Evolutionary conservation across 2,329 filamentous ascomycete genomes (phyloP), one percentile per base, ranked within the genome.

Genomic region (Pseudopithomyces chartarum): DNA sequence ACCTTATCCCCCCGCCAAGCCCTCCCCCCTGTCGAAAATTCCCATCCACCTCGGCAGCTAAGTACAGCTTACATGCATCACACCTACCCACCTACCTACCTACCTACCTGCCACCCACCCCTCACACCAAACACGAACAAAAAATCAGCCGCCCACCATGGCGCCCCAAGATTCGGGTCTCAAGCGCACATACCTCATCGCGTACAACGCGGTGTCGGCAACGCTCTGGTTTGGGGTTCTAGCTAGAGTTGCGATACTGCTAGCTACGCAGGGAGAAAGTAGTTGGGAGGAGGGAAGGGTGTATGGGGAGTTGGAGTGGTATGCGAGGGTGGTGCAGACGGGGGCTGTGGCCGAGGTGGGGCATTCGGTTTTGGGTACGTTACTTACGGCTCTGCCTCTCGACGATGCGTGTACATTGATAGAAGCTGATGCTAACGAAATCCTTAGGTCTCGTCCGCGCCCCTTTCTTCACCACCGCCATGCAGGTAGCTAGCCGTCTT

Each of bases 401-500:
- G 32, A 33, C 7, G 13, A 13, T 33, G 13, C 7, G 7, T 13
- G 32, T 33, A 33, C 13, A 13, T 33, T n/a, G n/a, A n/a, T n/a
- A n/a, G n/a, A n/a, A 33, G 7, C 7, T 7, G 7, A 38, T 33
- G 44, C 26, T 32, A 36, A 47, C 12, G 26, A 2, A 26, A 23
- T 15, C 13, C 17, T 7, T 46, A 93, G 91, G 91, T 56, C 75
- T 98, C 69, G 94, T 99, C 51, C 87, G 94, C 69, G 89, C 94
- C 1, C 92, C 94, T 1, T 76, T 97, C 67, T 66, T 89, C 66
- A 98, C 95, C 5, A 98, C 95, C 6, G 77, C 85, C 36, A 92
- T 97, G 87, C 95, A 99, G 78, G 93, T 98, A 60, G 85, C 90
- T 20, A 91, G 87, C 56, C 91, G 95, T 51, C 85, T 96, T 68